Evolutionary conservation across 1,139 yeast species (phyloP), one percentile per base, ranked within the genome.

Genomic region (Scheffersomyces segobiensis): DNA sequence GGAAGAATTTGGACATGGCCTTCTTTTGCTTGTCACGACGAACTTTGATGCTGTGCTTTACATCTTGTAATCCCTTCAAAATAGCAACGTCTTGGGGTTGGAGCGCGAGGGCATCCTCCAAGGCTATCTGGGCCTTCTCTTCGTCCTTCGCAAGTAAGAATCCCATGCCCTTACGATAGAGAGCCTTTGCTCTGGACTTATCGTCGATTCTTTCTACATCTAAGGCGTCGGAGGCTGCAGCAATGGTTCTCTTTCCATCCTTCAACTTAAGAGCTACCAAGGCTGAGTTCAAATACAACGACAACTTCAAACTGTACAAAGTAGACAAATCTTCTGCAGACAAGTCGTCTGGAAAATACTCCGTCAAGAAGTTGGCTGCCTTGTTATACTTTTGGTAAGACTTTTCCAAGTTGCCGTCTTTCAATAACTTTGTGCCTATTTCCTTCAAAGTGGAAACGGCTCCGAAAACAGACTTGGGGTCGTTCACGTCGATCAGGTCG

Each of bases 151-250:
- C 76, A 24, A 84, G 76, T 57, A 85, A 74, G 65, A 86, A 81
- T 0, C 96, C 98, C 68, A 85, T 78, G 48, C 97, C 98, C 74
- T 92, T 87, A 71, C 98, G 87, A 78, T 89, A 93, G 56, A 84
- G 79, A 0, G 97, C 97, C 78, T 93, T 93, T 8, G 96, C 92
- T 71, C 83, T 84, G 39, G 91, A 86, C 65, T 86, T 84, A 57
- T 84, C 89, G 56, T 86, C 91, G 14, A 89, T 78, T 3, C 77
- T 82, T 52, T 87, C 88, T 32, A 82, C 83, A 49, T 82, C 88
- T 57, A 91, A 79, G 0, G 92, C 97, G 55, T 84, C 85, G 3
- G 85, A 74, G 3, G 97, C 84, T 2, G 89, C 86, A 51, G 76
- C 72, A 54, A 91, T 76, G 0, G 88, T 87, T 26, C 82, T 84